Evolutionary conservation across 768 basidiomycete species (phyloP).

Genomic region (Phallus indusiatus): DNA sequence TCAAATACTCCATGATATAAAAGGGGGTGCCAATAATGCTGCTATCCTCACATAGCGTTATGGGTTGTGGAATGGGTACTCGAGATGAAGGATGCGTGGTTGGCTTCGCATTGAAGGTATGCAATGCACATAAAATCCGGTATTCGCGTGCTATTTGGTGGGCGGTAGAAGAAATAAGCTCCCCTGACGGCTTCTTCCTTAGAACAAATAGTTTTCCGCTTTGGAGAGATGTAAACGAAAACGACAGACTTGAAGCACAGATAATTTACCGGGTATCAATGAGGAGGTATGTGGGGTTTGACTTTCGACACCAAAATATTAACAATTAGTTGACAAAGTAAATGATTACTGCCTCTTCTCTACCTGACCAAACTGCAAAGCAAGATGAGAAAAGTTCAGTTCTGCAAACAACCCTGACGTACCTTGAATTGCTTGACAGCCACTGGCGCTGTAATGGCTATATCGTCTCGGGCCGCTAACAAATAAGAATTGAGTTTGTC

Average conservation of each 20-base stretch:
- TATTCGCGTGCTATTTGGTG: constrained; percentile 96
- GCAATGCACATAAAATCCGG: constrained; percentile 65
- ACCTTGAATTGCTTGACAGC: constrained; percentile 91
- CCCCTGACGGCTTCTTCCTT: constrained; percentile 87
- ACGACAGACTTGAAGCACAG: not conserved
- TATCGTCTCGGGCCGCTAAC: constrained; percentile 33
- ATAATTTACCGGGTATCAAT: constrained; percentile 57
- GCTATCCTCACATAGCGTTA: constrained; percentile 71
- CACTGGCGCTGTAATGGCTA: constrained; percentile 50
- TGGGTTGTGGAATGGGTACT: constrained; percentile 82
- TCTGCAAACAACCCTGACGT: constrained; percentile 17
- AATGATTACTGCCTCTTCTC: no score
- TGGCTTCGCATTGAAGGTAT: constrained; percentile 54
- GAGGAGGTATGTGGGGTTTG: constrained; percentile 94
- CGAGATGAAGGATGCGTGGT: constrained; percentile 38
- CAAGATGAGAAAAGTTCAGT: not conserved
- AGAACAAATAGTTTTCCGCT: constrained; percentile 67
- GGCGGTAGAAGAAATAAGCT: constrained; percentile 81
- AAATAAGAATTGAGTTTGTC: constrained; percentile 60
- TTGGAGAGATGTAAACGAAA: not conserved
- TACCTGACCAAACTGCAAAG: constrained; percentile 76
- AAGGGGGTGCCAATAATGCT: constrained; percentile 80
- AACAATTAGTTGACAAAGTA: constrained; percentile 7
- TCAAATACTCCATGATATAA: constrained; percentile 94
- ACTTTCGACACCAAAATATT: constrained; percentile 33